Conservation (phyloP, 176 grass and related monocot genomes). For the Stipa capillata region DNA sequence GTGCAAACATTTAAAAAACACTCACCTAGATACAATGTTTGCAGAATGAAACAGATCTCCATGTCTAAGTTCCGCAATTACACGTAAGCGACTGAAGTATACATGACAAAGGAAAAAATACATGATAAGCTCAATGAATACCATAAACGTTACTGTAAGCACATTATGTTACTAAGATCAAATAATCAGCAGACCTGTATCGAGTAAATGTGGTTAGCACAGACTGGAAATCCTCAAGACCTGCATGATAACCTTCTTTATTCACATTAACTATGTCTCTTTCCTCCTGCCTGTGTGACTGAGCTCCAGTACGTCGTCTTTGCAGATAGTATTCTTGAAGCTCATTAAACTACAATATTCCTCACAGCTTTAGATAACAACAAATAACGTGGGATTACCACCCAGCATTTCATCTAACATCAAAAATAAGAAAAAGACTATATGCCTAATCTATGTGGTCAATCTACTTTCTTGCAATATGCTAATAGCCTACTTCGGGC, state of each 20-base stretch:
- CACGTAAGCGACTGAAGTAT: slow-evolving; percentile 65
- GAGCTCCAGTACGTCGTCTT: slow-evolving; percentile 62
- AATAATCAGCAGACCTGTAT: slow-evolving; percentile 65
- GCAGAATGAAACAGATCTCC: slow-evolving; percentile 96
- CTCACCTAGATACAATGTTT: slow-evolving; percentile 98
- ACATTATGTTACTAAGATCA: neutral
- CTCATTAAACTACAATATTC: slow-evolving; percentile 72
- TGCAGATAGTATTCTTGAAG: slow-evolving; percentile 98
- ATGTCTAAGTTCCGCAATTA: slow-evolving; percentile 95
- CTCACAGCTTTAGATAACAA: slow-evolving; percentile 20
- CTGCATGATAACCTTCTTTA: slow-evolving; percentile 87
- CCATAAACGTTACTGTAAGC: neutral
- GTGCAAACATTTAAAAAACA: neutral
- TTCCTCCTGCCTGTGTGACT: slow-evolving; percentile 57
- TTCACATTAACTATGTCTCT: slow-evolving; percentile 46
- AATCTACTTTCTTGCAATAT: neutral
- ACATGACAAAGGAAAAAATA: slow-evolving; percentile 13
- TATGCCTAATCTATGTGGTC: neutral
- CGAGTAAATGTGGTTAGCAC: slow-evolving; percentile 96
- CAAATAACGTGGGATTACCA: neutral
- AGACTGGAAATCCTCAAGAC: slow-evolving; percentile 97
- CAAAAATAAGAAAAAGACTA: neutral
- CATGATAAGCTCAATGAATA: neutral
- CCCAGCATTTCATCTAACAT: neutral
- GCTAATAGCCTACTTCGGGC: neutral